These are phyloP conservation scores for Hsuehochloa calcarea DNA, from an alignment of 176 grass and related monocot species.

Conservation along the genomic window DNA sequence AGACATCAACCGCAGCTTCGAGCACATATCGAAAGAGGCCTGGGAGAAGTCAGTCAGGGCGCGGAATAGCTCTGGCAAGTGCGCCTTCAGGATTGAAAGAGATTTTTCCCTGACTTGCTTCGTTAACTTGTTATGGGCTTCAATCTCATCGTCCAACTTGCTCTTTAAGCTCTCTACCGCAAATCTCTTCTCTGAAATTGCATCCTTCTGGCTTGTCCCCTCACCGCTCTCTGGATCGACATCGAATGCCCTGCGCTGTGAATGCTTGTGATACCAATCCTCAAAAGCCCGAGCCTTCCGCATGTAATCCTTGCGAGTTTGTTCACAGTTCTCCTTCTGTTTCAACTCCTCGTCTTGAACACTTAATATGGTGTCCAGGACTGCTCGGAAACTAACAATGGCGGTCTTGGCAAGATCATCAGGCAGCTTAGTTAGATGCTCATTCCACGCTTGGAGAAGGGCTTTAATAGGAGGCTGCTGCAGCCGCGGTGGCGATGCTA, in stretches of 20 bases:
- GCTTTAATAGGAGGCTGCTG: slow-evolving; percentile 70
- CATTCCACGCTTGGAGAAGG: slow-evolving; percentile 77
- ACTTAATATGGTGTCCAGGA: slow-evolving; percentile 66
- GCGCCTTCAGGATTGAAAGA: slow-evolving; percentile 66
- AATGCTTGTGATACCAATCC: slow-evolving; percentile 86
- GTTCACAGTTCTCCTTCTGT: slow-evolving; percentile 69
- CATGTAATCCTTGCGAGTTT: slow-evolving; percentile 57
- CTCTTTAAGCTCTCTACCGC: slow-evolving; percentile 69
- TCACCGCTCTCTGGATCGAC: slow-evolving; percentile 45
- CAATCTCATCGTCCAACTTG: slow-evolving; percentile 60
- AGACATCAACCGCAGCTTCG: slow-evolving; percentile 63
- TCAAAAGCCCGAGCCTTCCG: slow-evolving; percentile 75
- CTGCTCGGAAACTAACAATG: slow-evolving; percentile 73
- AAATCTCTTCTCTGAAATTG: slow-evolving; percentile 60
- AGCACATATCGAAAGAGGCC: slow-evolving; percentile 61
- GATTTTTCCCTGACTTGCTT: slow-evolving; percentile 97
- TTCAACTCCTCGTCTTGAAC: slow-evolving; percentile 95
- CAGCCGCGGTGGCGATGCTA: slow-evolving; percentile 73
- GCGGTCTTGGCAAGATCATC: slow-evolving; percentile 78
- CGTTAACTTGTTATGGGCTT: slow-evolving; percentile 54
- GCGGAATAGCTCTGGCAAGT: slow-evolving; percentile 84
- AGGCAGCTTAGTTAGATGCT: slow-evolving; percentile 68
- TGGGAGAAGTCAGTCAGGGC: slow-evolving; percentile 70
- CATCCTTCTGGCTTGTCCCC: slow-evolving; percentile 58
- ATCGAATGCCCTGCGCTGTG: slow-evolving; percentile 45